phyloP scores from a whole-genome alignment of 2,329 filamentous ascomycete species.

The Neoarthrinium moseri region DNA sequence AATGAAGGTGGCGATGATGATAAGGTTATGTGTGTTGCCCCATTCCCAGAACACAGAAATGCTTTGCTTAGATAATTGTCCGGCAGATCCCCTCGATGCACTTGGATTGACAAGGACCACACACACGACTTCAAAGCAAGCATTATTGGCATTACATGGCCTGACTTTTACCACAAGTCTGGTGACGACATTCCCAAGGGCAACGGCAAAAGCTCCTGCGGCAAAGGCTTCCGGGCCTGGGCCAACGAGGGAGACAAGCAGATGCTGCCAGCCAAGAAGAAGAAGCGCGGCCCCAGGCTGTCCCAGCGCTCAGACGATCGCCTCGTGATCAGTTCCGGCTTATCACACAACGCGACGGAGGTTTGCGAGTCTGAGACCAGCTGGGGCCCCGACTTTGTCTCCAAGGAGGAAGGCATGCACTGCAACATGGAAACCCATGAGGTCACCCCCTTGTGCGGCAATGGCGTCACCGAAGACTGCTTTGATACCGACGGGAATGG shows the following conservation, averaged over 20 bases:
- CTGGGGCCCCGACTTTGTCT: conserved; percentile 30
- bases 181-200: background rate
- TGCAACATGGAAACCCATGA: conserved; percentile 30
- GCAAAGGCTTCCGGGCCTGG: conserved; percentile 8
- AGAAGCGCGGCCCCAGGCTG: conserved; percentile 1
- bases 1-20: background rate
- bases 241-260: background rate
- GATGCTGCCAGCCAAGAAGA: background rate
- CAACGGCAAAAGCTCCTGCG: conserved; percentile 4
- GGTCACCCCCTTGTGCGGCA: conserved; percentile 24
- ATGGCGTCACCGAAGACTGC: conserved; percentile 12
- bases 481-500: conserved; percentile 12
- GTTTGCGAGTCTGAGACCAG: conserved; percentile 27
- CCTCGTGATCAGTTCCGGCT: conserved; percentile 19
- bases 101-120: conserved; percentile 12
- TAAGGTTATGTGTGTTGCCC: background rate
- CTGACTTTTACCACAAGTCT: conserved; percentile 1
- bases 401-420: conserved; percentile 24
- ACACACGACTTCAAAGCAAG: conserved; percentile 10
- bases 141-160: conserved; percentile 8
- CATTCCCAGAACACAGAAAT: background rate
- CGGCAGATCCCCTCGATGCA: conserved; percentile 8
- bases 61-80: no score
- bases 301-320: conserved; percentile 11
- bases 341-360: conserved; percentile 26